Base-by-base conservation (phyloP, 495 filamentous ascomycete species). In the Aspergillus ellipticus region DNA sequence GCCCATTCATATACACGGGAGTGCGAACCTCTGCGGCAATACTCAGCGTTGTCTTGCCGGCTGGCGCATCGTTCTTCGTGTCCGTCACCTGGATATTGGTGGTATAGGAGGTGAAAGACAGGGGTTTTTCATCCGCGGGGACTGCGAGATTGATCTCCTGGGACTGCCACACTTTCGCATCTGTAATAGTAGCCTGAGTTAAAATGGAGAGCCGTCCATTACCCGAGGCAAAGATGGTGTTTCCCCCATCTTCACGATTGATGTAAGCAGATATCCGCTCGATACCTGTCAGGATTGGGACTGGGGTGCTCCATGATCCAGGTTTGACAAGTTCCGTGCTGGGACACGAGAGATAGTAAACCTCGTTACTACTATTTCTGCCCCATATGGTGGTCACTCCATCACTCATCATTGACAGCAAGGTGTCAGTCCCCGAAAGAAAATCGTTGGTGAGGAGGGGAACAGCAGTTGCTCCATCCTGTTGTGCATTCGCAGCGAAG, bases 211-310 rank as follows among this genome's bases (percentile, higher is more conserved):
- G 8, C 33, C 24, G 39, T 15, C 35, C 35, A 42, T 28, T 21
- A 0, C 53, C 53, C 6, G 45, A 15, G 22, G 45, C 33, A 24
- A 55, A 55, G 19, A 55, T 41, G 8, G 53, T 55, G 22, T 55
- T 55, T 3, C 53, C 53, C 1, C 53, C 45, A 22, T 55, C 53
- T 3, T 13, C 15, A 1, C 29, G 45, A 17, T 55, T 55, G 3
- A 55, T 20, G 16, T 49, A 55, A 5, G 53, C 6, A 1, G 53
- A 42, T 11, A 55, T 42, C 6, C 33, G 53, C 22, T 55, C 53
- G 31, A 55, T 49, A 1, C 13, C 31, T 1, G 7, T 9, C 7
- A 49, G 45, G 8, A 55, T 19, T 1, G 53, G 53, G 1, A 55
- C 10, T 3, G 53, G 53, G 9, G 35, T 19, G 41, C 45, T 49